Evolutionary conservation across 2,329 filamentous ascomycete species (phyloP).

Genomic region (Aspergillus alliaceus): DNA sequence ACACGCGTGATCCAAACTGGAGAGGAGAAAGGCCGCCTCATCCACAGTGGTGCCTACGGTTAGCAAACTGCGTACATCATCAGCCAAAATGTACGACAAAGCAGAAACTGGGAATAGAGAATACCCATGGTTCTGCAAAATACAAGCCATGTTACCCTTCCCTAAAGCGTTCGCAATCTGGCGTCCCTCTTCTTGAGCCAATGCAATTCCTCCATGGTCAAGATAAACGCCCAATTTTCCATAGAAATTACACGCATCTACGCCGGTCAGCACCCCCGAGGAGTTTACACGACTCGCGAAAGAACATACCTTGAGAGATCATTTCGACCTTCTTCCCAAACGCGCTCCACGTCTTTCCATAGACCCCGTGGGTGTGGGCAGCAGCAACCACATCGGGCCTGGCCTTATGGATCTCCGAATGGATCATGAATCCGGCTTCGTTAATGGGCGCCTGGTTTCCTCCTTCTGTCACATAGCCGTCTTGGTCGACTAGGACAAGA

Average conservation of each 20-base stretch:
- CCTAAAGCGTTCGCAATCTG: constrained; percentile 41
- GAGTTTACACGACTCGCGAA: no score
- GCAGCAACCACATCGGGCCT: constrained; percentile 60
- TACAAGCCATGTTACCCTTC: constrained; percentile 41
- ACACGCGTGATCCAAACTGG: constrained; percentile 43
- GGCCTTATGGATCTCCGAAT: constrained; percentile 59
- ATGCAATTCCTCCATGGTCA: constrained; percentile 42
- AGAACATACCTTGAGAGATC: constrained; percentile 56
- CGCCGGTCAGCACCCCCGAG: not conserved
- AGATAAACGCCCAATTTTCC: constrained; percentile 40
- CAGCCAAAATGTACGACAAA: constrained; percentile 1
- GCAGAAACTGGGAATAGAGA: not conserved
- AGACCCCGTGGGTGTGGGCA: constrained; percentile 59
- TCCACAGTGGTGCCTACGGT: constrained; percentile 44
- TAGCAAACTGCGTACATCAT: constrained; percentile 30
- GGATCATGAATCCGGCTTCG: constrained; percentile 59
- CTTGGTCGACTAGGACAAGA: constrained; percentile 40
- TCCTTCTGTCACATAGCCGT: constrained; percentile 43
- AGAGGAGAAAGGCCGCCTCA: constrained; percentile 40
- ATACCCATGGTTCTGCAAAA: constrained; percentile 44
- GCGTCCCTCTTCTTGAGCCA: constrained; percentile 41
- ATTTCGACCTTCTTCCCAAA: constrained; percentile 61
- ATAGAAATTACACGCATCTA: constrained; percentile 41
- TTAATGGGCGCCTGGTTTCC: constrained; percentile 42
- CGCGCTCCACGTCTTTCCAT: constrained; percentile 62